phyloP scores from a whole-genome alignment of 768 basidiomycete species.

The Epithele typhae region DNA sequence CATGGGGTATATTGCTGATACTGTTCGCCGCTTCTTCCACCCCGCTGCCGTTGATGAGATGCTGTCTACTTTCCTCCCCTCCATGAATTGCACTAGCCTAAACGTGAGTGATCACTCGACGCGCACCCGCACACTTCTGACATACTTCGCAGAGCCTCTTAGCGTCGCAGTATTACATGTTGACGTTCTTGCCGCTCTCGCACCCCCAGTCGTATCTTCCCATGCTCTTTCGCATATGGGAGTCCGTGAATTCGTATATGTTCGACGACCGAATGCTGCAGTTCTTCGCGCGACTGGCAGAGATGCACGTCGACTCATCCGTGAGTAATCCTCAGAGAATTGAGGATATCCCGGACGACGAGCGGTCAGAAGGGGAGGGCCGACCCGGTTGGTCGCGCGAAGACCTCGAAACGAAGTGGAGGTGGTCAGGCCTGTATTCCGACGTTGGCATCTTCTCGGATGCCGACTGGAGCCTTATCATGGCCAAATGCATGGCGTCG shows the following conservation, averaged over 20 bases:
- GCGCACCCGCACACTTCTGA: not conserved
- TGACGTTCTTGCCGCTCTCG: slow-evolving; percentile 79
- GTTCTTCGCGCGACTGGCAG: slow-evolving; percentile 71
- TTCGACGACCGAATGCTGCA: slow-evolving; percentile 89
- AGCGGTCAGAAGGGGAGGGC: slow-evolving; percentile 54
- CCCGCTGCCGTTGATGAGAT: slow-evolving; percentile 84
- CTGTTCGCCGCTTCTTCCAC: slow-evolving; percentile 79
- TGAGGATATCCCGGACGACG: slow-evolving; percentile 66
- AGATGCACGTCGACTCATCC: slow-evolving; percentile 76
- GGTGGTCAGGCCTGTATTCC: slow-evolving; percentile 50
- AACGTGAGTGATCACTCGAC: slow-evolving; percentile 45
- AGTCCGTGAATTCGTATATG: slow-evolving; percentile 83
- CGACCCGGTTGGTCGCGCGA: slow-evolving; percentile 51
- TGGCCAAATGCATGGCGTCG: slow-evolving; percentile 83
- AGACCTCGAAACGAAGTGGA: slow-evolving; percentile 33
- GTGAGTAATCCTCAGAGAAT: slow-evolving; percentile 71
- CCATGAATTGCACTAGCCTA: slow-evolving; percentile 67
- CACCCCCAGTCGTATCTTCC: slow-evolving; percentile 83
- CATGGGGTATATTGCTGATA: slow-evolving; percentile 68
- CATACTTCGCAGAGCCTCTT: slow-evolving; percentile 53
- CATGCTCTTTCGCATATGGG: slow-evolving; percentile 84
- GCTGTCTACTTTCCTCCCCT: slow-evolving; percentile 81
- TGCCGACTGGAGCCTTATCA: slow-evolving; percentile 78
- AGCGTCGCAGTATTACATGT: slow-evolving; percentile 79
- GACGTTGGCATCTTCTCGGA: slow-evolving; percentile 81